Evolutionary conservation across 2,329 filamentous ascomycete genomes (phyloP).

Genomic region (Paradendryphiella salina): DNA sequence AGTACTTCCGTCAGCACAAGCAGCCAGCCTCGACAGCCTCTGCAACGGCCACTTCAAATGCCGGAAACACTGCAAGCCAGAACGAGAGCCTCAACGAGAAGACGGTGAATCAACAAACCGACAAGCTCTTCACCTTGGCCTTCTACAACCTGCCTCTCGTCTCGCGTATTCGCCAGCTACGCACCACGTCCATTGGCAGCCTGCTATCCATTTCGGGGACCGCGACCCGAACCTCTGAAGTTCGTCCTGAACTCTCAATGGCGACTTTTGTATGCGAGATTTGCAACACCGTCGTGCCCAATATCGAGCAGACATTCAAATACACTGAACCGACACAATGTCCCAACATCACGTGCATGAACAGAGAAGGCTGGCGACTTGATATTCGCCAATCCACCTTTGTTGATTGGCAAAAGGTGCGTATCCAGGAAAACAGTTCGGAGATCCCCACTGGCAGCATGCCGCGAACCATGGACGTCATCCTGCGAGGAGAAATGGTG

Average conservation of each 20-base stretch:
- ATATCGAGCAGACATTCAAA: constrained; percentile 95
- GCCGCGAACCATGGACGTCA: constrained; percentile 97
- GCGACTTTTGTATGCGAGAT: constrained; percentile 91
- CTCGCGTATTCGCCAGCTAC: constrained; percentile 80
- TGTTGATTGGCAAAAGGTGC: constrained; percentile 98
- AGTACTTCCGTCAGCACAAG: constrained; percentile 90
- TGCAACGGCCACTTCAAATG: constrained; percentile 67
- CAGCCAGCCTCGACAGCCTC: constrained; percentile 77
- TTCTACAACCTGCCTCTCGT: constrained; percentile 93
- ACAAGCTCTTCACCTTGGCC: constrained; percentile 90
- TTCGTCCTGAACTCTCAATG: constrained; percentile 87
- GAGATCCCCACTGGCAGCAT: constrained; percentile 98
- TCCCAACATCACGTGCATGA: constrained; percentile 83
- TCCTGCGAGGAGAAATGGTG: constrained; percentile 94
- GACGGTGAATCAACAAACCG: constrained; percentile 90
- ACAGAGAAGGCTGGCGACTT: constrained; percentile 91
- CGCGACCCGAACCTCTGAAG: constrained; percentile 94
- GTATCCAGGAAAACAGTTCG: constrained; percentile 96
- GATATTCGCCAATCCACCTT: constrained; percentile 97
- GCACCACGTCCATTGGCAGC: constrained; percentile 88
- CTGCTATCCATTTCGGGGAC: constrained; percentile 95
- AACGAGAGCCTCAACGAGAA: constrained; percentile 65
- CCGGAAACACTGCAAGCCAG: constrained; percentile 61
- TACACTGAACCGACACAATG: constrained; percentile 98
- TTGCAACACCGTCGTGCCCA: constrained; percentile 81